phyloP scores from a whole-genome alignment of 129 eudicot genomes.

The Dittrichia graveolens region DNA sequence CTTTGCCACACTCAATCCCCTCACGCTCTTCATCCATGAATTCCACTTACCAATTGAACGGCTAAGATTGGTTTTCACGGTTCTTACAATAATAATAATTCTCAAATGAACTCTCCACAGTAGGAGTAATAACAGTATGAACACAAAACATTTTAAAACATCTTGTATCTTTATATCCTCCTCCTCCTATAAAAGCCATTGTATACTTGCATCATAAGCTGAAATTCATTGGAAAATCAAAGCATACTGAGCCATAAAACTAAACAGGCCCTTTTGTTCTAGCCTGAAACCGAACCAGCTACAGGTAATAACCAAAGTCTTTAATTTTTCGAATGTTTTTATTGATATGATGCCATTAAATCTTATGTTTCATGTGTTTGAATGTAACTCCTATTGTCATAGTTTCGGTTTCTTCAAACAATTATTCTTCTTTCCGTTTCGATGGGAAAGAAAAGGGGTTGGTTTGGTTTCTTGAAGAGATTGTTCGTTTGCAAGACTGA shows the following conservation, averaged over 20 bases:
- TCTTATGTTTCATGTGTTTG: slow-evolving; percentile 8
- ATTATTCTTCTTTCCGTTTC: not conserved
- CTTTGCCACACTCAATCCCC: too few species aligned
- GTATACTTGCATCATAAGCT: slow-evolving; percentile 15
- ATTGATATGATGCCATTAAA: not conserved
- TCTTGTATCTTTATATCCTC: too few species aligned
- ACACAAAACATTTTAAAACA: too few species aligned
- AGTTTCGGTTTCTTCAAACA: not conserved
- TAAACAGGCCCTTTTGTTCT: not conserved
- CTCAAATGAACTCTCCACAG: too few species aligned
- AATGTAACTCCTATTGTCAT: not conserved
- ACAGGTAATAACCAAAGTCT: slow-evolving; percentile 15
- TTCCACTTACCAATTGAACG: too few species aligned
- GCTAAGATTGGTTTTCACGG: too few species aligned
- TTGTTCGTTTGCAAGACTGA: slow-evolving; percentile 56
- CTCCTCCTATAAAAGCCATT: slow-evolving; percentile 20
- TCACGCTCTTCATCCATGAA: too few species aligned
- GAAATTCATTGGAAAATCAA: not conserved
- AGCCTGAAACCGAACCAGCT: not conserved
- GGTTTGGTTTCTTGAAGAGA: slow-evolving; percentile 61
- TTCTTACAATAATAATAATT: too few species aligned
- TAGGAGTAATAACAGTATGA: too few species aligned
- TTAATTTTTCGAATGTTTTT: not conserved
- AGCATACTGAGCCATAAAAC: not conserved
- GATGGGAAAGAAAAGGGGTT: slow-evolving; percentile 70